Conservation (phyloP, 352 stramenopile genomes). For the Globisporangium splendens region DNA sequence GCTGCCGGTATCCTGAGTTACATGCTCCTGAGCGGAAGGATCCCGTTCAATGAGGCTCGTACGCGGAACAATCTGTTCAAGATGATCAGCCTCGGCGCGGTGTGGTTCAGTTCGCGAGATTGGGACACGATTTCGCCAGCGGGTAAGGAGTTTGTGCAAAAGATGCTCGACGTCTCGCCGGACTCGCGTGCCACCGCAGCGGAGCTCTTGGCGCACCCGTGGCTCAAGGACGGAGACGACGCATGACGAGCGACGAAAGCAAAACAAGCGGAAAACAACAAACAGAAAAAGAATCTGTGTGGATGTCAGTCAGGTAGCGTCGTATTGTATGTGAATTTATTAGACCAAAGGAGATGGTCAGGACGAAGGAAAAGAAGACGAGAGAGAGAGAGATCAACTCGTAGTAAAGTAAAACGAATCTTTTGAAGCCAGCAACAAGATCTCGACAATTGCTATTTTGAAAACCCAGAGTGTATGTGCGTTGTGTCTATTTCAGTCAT, state of each 20-base stretch:
- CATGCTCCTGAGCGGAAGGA: constrained; percentile 69
- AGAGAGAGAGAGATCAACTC: too few relatives aligned
- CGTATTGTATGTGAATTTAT: too few relatives aligned
- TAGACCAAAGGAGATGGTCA: too few relatives aligned
- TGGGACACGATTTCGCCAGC: constrained; percentile 77
- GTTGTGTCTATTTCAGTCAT: too few relatives aligned
- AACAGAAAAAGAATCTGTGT: too few relatives aligned
- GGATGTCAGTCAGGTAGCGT: too few relatives aligned
- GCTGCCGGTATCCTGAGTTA: constrained; percentile 95
- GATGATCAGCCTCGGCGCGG: constrained; percentile 88
- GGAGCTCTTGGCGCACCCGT: constrained; percentile 53
- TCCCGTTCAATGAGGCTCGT: constrained; percentile 55
- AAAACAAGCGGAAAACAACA: too few relatives aligned
- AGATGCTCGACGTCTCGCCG: constrained; percentile 85
- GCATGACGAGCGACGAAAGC: background rate
- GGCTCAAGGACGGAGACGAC: constrained; percentile 24
- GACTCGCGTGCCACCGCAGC: constrained; percentile 54
- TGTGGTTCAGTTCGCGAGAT: constrained; percentile 90
- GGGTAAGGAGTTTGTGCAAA: constrained; percentile 85
- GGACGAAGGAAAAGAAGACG: too few relatives aligned
- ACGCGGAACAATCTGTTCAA: constrained; percentile 53
- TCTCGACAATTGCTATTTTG: too few relatives aligned
- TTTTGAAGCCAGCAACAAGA: too few relatives aligned
- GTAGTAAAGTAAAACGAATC: too few relatives aligned
- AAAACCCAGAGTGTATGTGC: too few relatives aligned